phyloP scores from a whole-genome alignment of 2,329 filamentous ascomycete species.

The Fusarium incarnatum region DNA sequence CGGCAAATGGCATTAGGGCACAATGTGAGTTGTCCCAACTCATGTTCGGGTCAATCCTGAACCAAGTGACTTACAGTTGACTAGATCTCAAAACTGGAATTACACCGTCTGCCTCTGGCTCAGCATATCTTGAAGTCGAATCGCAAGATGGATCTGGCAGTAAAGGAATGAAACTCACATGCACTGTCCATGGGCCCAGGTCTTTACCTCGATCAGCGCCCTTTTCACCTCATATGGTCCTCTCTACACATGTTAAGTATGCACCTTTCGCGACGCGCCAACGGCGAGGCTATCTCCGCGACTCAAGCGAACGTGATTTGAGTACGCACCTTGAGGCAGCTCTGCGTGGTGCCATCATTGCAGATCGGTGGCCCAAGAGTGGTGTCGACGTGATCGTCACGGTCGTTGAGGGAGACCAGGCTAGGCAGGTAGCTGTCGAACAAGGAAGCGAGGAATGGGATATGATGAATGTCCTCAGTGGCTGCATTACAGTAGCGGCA shows the following conservation, averaged over 20 bases:
- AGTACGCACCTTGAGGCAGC: conserved; percentile 93
- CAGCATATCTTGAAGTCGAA: conserved; percentile 82
- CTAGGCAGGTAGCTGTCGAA: conserved; percentile 64
- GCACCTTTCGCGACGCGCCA: conserved; percentile 90
- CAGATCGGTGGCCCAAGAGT: conserved; percentile 97
- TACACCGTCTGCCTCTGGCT: conserved; percentile 92
- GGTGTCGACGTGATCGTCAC: conserved; percentile 95
- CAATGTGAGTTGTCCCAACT: conserved; percentile 73
- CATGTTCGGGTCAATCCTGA: conserved; percentile 4
- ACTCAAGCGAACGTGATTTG: conserved; percentile 87
- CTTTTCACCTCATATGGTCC: conserved; percentile 91
- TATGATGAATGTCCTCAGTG: conserved; percentile 89
- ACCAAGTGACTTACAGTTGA: conserved; percentile 27
- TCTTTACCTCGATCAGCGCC: conserved; percentile 89
- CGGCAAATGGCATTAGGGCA: conserved; percentile 79
- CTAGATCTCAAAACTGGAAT: conserved; percentile 90
- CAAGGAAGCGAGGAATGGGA: conserved; percentile 78
- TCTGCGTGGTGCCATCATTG: conserved; percentile 87
- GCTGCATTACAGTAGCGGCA: conserved; percentile 92
- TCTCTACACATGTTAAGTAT: conserved; percentile 95
- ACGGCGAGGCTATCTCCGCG: conserved; percentile 86
- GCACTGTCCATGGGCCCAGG: conserved; percentile 92
- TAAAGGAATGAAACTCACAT: conserved; percentile 88
- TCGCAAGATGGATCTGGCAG: conserved; percentile 59
- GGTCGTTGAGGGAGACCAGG: conserved; percentile 92